Base-by-base conservation (phyloP, 495 filamentous ascomycete genomes). In the Halenospora varia region DNA sequence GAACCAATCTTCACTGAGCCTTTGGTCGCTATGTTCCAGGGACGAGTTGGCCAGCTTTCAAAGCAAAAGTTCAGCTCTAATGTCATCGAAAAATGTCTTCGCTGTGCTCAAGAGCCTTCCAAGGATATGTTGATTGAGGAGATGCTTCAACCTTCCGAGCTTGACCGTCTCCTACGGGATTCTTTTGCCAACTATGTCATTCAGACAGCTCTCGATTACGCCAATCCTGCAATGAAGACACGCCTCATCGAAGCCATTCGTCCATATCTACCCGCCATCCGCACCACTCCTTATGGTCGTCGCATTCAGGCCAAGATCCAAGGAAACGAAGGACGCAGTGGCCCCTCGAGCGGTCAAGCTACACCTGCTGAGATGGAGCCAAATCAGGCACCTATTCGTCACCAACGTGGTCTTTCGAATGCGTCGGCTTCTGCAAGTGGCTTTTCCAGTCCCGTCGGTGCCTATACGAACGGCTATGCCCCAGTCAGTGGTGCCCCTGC, bases 11-110 rank as follows among this genome's bases (percentile, higher is more conserved):
- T 96, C 73, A 95, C 92, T 9, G 85, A 90, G 60, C 92, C 92
- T 0, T 73, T 97, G 10, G 92, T 94, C 52, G 73, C 77, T 23
- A 82, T 80, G 58, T 97, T 97, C 76, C 68, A 76, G 24, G 85
- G 86, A 56, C 83, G 88, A 62, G 84, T 97, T 62, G 72, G 82
- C 25, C 72, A 78, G 47, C 76, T 97, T 10, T 96, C 95, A 2
- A 94, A 90, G 73, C 95, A 97, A 71, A 98, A 98, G 72, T 98
- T 98, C 75, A 96, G 92, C 76, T 97, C 93, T 53, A 98, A 98
- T 65, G 94, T 98, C 49, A 90, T 98, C 56, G 94, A 98, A 74
- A 97, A 97, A 72, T 96, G 92, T 68, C 82, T 98, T 47, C 90
- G 93, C 24, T 92, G 87, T 66, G 84, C 90, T 0, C 81, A 86